These are phyloP conservation scores for Botrytis porri DNA, from an alignment of 2,329 filamentous ascomycete species.

Conservation along the genomic window DNA sequence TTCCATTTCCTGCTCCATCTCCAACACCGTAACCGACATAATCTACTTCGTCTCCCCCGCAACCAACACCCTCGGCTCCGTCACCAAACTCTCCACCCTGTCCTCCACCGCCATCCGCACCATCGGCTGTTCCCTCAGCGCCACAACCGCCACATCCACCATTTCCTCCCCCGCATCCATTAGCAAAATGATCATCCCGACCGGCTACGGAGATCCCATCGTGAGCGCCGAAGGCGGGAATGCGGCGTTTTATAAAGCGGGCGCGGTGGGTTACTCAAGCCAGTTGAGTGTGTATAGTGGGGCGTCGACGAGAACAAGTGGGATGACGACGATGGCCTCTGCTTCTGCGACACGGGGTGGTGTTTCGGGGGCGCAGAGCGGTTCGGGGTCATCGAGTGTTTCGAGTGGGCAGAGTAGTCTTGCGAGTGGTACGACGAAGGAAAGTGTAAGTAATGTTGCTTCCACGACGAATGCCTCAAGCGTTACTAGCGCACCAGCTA, in stretches of 20 bases:
- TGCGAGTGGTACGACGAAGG: background rate
- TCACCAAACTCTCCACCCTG: slow-evolving; percentile 4
- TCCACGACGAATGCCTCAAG: background rate
- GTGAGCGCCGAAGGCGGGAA: background rate
- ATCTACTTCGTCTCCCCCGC: slow-evolving; percentile 4
- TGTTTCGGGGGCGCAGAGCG: background rate
- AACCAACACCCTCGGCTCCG: slow-evolving; percentile 2
- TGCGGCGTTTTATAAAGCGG: background rate
- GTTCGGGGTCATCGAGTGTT: background rate
- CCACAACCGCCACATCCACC: slow-evolving; percentile 8
- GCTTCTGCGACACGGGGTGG: background rate
- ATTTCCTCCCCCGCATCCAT: slow-evolving; percentile 2
- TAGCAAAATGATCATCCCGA: slow-evolving; percentile 8
- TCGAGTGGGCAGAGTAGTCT: too few relatives aligned
- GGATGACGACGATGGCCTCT: slow-evolving; percentile 6
- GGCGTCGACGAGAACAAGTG: background rate
- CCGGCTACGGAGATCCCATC: slow-evolving; percentile 6
- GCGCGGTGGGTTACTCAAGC: background rate
- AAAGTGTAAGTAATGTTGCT: background rate
- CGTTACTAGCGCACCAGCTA: background rate
- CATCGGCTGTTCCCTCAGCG: slow-evolving; percentile 1
- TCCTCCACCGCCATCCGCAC: background rate
- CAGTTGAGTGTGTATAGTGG: background rate
- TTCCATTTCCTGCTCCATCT: background rate
- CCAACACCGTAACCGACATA: slow-evolving; percentile 12